phyloP scores from a whole-genome alignment of 805 yeast species.

The Saturnispora ahearnii region DNA sequence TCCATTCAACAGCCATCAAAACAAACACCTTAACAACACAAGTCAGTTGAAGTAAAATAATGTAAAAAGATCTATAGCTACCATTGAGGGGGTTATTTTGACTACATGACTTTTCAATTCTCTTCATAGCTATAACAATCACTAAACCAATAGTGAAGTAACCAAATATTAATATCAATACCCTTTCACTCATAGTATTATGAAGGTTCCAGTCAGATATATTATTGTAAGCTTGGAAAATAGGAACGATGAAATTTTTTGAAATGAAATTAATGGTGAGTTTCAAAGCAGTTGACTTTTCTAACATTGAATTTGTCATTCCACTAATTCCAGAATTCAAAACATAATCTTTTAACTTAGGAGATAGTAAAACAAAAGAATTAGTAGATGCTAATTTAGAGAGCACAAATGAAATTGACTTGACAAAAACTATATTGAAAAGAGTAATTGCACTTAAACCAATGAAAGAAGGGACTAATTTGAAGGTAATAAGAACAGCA shows the following conservation, averaged over 20 bases:
- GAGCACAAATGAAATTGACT: neutral
- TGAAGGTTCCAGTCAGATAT: constrained; percentile 20
- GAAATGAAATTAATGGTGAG: constrained; percentile 5
- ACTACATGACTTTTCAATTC: constrained; percentile 24
- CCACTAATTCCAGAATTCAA: neutral
- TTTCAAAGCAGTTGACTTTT: constrained; percentile 2
- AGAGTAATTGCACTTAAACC: constrained; percentile 18
- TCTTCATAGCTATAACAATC: constrained; percentile 16
- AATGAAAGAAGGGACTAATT: constrained; percentile 19
- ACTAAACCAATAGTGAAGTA: constrained; percentile 10
- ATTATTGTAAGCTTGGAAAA: constrained; percentile 11
- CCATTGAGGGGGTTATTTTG: constrained; percentile 41
- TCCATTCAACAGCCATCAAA: constrained; percentile 68
- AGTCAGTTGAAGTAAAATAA: constrained; percentile 42
- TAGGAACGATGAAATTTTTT: constrained; percentile 9
- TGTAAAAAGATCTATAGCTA: constrained; percentile 41
- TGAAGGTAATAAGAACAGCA: constrained; percentile 17
- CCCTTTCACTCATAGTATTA: constrained; percentile 14
- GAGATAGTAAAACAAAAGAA: neutral
- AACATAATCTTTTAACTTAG: neutral
- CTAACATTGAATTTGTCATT: neutral
- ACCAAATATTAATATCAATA: constrained; percentile 16
- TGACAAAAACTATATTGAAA: constrained; percentile 8
- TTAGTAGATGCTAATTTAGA: neutral
- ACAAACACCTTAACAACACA: constrained; percentile 66